Base-by-base conservation (phyloP, 2,329 filamentous ascomycete genomes). In the Drechslerella dactyloides region DNA sequence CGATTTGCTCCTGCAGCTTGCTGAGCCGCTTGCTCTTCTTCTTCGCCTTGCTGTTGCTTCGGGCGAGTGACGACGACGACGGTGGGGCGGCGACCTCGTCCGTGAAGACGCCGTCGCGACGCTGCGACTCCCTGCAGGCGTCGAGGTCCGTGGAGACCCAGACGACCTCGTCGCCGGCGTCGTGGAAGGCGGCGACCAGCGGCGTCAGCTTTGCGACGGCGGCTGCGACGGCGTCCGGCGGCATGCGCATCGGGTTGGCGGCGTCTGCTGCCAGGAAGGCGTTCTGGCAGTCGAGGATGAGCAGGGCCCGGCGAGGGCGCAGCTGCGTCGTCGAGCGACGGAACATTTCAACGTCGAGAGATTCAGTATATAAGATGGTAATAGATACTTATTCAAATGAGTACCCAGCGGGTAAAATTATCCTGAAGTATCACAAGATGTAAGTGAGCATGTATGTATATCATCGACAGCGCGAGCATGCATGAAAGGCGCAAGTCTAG, bases 281-380 rank as follows among this genome's bases (percentile, higher is more conserved):
- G 76, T 96, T 91, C 78, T 97, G 94, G 37, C 62, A 96, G 85
- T 96, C 93, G 74, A 97, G 84, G 17, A 96, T 82, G 19, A 97
- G 82, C 48, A 99, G 83, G 0, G 91, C 93, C 80, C 85, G 86
- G 57, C 86, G 83, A 7, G 86, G 65, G 55, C 68, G 68, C n/a
- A 72, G 68, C 33, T 60, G 68, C 8, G 68, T 72, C 44, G 68
- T 65, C 23, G 60, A 48, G 19, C 44, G 40, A 21, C 68, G 60
- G n/a, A 46, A 24, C 68, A 70, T 70, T 15, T 48, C 17, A 5
- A n/a, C n/a, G n/a, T n/a, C n/a, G n/a, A n/a, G n/a, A 4, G 15
- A 44, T 5, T 44, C 7, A 19, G 44, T 48, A 23, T 48, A 48
- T 48, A 33, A 8, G 3, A 33, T 33, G 27, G 27, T 8, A n/a